These are phyloP conservation scores for Pyrenochaeta sp. DNA, from an alignment of 2,329 filamentous ascomycete genomes.

Conservation along the genomic window DNA sequence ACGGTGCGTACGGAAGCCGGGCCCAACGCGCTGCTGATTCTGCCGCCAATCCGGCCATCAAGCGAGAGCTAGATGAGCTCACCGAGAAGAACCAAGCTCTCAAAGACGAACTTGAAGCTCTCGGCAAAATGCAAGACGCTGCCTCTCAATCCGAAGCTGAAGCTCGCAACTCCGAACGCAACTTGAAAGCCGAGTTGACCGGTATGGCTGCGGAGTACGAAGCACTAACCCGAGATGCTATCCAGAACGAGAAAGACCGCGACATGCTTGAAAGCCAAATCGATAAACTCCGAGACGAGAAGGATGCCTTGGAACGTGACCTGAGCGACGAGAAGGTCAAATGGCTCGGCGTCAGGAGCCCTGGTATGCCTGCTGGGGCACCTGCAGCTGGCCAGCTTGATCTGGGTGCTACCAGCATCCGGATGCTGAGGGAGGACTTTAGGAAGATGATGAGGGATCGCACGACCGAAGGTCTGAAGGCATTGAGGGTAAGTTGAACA, in stretches of 20 bases:
- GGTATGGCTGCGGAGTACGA: slow-evolving; percentile 76
- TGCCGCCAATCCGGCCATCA: slow-evolving; percentile 62
- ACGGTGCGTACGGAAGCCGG: slow-evolving; percentile 87
- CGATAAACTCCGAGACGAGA: slow-evolving; percentile 69
- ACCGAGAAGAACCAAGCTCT: slow-evolving; percentile 54
- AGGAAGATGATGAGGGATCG: slow-evolving; percentile 83
- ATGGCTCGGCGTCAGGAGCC: slow-evolving; percentile 68
- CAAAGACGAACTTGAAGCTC: slow-evolving; percentile 51
- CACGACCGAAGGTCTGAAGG: slow-evolving; percentile 69
- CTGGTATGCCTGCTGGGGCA: slow-evolving; percentile 50
- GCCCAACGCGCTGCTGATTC: slow-evolving; percentile 73
- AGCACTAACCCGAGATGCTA: slow-evolving; percentile 71
- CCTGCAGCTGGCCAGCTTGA: slow-evolving; percentile 26
- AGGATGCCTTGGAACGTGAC: slow-evolving; percentile 68
- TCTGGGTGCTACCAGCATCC: slow-evolving; percentile 69
- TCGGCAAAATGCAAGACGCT: slow-evolving; percentile 48
- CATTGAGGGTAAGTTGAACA: slow-evolving; percentile 64
- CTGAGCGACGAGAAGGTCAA: slow-evolving; percentile 72
- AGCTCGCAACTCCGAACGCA: slow-evolving; percentile 48
- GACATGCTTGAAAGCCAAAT: slow-evolving; percentile 69
- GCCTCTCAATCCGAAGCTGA: slow-evolving; percentile 46
- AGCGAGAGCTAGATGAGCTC: slow-evolving; percentile 66
- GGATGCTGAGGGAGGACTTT: slow-evolving; percentile 75
- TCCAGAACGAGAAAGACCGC: slow-evolving; percentile 75
- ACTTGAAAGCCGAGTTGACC: slow-evolving; percentile 69